Evolutionary conservation across 139 green algal genomes (phyloP).

Genomic region (Edaphochlamys debaryana): DNA sequence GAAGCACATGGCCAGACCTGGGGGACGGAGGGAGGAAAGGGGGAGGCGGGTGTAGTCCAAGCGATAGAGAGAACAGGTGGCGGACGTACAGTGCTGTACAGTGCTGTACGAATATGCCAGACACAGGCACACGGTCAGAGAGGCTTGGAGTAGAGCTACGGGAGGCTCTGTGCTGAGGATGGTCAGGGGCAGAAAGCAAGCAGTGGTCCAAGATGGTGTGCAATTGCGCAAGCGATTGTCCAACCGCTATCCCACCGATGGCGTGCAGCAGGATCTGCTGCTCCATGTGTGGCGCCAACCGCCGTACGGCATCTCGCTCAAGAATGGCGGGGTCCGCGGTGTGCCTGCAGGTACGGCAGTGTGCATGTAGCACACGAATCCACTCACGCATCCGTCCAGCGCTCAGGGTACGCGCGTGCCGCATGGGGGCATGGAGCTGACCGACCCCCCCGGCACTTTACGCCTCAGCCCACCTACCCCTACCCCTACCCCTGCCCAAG

Average conservation of each 20-base stretch:
- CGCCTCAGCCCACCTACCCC: no score
- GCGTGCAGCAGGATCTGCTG: conserved; percentile 38
- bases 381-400: no score
- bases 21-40: no score
- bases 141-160: neutral
- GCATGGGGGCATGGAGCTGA: no score
- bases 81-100: neutral
- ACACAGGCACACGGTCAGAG: no score
- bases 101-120: no score
- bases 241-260: neutral
- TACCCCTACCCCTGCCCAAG: no score
- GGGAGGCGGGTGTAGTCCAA: neutral
- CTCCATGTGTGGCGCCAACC: conserved; percentile 27
- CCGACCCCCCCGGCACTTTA: no score
- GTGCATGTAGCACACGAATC: neutral
- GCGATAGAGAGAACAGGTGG: no score
- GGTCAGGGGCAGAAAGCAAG: neutral
- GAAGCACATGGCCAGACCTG: conserved; percentile 42
- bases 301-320: neutral
- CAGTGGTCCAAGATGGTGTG: neutral
- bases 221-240: neutral
- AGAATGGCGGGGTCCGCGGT: conserved; percentile 1
- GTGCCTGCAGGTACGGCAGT: neutral
- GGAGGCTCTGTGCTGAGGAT: no score
- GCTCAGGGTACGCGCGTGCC: no score